These are phyloP conservation scores for Aspergillus olivimuriae DNA, from an alignment of 495 filamentous ascomycete genomes.

Conservation along the genomic window DNA sequence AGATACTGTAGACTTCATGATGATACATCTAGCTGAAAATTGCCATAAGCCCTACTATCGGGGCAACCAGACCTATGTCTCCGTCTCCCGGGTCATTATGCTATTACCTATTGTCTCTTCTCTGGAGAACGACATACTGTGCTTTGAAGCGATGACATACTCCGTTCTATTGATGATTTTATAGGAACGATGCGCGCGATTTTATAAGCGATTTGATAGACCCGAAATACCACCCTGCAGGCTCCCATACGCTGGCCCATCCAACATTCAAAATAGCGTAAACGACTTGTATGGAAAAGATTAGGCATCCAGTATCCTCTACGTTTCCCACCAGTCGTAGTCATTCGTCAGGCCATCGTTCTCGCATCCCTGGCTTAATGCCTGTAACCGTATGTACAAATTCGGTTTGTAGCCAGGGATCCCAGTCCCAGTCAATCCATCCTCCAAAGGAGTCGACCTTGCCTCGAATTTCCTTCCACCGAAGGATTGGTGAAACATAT, in stretches of 20 bases:
- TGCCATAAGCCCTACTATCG: too few species aligned
- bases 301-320: not conserved
- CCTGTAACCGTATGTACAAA: conserved; percentile 13
- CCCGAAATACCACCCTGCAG: too few species aligned
- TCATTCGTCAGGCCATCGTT: conserved; percentile 9
- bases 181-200: too few species aligned
- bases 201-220: too few species aligned
- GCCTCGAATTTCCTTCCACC: conserved; percentile 10
- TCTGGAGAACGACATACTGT: too few species aligned
- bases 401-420: conserved; percentile 14
- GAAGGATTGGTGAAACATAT: conserved; percentile 18
- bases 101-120: too few species aligned
- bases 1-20: too few species aligned
- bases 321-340: not conserved
- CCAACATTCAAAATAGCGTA: not conserved
- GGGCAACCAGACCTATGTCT: too few species aligned
- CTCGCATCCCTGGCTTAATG: conserved; percentile 19
- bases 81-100: too few species aligned
- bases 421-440: conserved; percentile 22
- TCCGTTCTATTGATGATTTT: too few species aligned
- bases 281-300: not conserved
- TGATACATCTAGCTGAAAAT: too few species aligned
- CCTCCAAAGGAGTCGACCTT: conserved; percentile 7
- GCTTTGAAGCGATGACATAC: too few species aligned
- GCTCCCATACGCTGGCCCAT: not conserved